Evolutionary conservation across 306 rosid genomes (phyloP).

Genomic region (Vigna radiata): DNA sequence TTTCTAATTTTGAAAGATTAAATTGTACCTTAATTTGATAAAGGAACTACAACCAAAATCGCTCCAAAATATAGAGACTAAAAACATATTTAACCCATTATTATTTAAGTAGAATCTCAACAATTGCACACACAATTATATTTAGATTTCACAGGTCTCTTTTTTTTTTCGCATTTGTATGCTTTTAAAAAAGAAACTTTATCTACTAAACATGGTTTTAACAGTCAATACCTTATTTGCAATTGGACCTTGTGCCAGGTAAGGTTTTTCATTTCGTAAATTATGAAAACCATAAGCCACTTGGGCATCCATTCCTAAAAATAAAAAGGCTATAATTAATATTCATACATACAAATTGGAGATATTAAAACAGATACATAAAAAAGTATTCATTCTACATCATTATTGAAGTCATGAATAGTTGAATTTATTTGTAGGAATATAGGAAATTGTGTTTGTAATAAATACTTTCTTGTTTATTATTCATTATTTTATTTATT

Average conservation of each 20-base stretch:
- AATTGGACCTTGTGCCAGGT: slow-evolving; percentile 95
- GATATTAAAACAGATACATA: neutral
- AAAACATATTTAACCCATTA: too few species aligned
- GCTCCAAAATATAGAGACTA: too few species aligned
- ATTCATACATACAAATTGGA: neutral
- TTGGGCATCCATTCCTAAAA: slow-evolving; percentile 96
- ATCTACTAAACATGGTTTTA: neutral
- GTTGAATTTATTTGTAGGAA: neutral
- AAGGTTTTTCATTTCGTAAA: slow-evolving; percentile 89
- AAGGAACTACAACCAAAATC: too few species aligned
- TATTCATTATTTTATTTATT: too few species aligned
- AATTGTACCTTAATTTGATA: too few species aligned
- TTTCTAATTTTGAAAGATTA: too few species aligned
- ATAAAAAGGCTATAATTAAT: neutral
- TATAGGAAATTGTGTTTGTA: neutral
- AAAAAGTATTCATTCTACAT: slow-evolving; percentile 4
- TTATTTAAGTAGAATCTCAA: neutral
- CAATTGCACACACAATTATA: too few species aligned
- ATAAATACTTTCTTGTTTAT: too few species aligned
- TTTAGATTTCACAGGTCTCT: neutral
- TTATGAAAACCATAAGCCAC: slow-evolving; percentile 98
- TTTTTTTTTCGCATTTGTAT: neutral
- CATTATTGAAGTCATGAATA: neutral
- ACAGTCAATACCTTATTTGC: slow-evolving; percentile 74
- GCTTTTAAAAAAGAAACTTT: neutral